A percentile compares a stretch with the other conserved stretches of the same genome.
phyloP scores from a whole-genome alignment of 306 rosid genomes.

The Medicago ruthenica region DNA sequence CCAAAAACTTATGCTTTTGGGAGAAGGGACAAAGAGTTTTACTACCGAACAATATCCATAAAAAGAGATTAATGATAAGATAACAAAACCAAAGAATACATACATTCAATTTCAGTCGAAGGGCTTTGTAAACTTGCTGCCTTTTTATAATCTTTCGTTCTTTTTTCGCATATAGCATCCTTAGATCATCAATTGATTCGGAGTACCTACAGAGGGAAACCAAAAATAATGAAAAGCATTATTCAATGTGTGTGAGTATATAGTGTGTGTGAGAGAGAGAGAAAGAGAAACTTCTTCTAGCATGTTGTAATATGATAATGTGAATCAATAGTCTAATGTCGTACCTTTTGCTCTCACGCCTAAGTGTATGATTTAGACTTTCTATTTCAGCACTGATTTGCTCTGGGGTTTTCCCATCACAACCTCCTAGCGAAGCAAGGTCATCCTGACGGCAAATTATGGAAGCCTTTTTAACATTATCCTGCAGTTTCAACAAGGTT shows the following conservation, averaged over 20 bases:
- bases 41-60: background rate
- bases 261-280: background rate
- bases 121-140: slow-evolving; percentile 64
- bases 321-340: background rate
- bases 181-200: slow-evolving; percentile 83
- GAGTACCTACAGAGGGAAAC: slow-evolving; percentile 55
- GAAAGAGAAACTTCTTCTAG: background rate
- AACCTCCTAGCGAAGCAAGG: slow-evolving; percentile 65
- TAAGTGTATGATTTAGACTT: slow-evolving; percentile 62
- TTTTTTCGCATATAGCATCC: slow-evolving; percentile 65
- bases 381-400: slow-evolving; percentile 73
- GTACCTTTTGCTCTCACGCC: slow-evolving; percentile 71
- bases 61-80: slow-evolving; percentile 17
- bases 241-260: background rate
- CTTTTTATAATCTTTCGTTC: slow-evolving; percentile 65
- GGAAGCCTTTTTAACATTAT: slow-evolving; percentile 68
- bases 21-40: slow-evolving; percentile 2
- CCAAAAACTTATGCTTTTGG: slow-evolving; percentile 7
- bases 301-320: background rate
- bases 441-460: slow-evolving; percentile 73
- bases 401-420: slow-evolving; percentile 73
- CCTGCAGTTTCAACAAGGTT: slow-evolving; percentile 62
- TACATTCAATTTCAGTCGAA: slow-evolving; percentile 58
- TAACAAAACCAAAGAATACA: slow-evolving; percentile 20
- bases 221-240: slow-evolving; percentile 1